A percentile compares a stretch with the other conserved stretches of the same genome.
These are phyloP conservation scores for Lecanicillium sp. DNA, from an alignment of 2,329 filamentous ascomycete species.

Conservation along the genomic window DNA sequence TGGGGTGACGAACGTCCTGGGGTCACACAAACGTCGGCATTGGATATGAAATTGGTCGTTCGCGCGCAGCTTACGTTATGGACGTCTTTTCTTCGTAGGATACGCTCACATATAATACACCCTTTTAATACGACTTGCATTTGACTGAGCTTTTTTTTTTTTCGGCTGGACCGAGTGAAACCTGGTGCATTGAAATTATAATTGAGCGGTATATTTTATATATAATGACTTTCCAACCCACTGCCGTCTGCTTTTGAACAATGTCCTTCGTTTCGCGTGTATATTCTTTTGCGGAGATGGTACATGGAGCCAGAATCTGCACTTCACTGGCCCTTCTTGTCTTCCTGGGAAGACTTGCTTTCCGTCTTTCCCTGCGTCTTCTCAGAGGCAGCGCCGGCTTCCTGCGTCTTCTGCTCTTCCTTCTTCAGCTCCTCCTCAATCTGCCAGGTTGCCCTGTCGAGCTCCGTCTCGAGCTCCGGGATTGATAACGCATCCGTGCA, in stretches of 20 bases:
- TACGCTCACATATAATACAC: conserved; percentile 12
- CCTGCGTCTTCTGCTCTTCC: conserved; percentile 31
- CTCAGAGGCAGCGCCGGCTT: conserved; percentile 10
- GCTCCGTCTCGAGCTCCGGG: conserved; percentile 64
- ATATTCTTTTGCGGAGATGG: conserved; percentile 12
- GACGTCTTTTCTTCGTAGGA: conserved; percentile 10
- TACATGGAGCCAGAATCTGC: conserved; percentile 3
- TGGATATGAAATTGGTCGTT: conserved; percentile 22
- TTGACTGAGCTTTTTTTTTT: neutral
- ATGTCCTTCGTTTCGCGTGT: conserved; percentile 15
- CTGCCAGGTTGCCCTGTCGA: conserved; percentile 72
- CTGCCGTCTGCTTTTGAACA: neutral
- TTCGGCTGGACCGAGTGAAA: neutral
- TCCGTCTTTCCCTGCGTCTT: neutral
- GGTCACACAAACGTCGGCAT: conserved; percentile 19
- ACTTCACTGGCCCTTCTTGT: conserved; percentile 16
- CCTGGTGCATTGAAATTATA: neutral
- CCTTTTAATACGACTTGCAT: conserved; percentile 13
- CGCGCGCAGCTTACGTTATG: conserved; percentile 19
- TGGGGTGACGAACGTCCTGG: conserved; percentile 16
- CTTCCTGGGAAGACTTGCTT: conserved; percentile 14
- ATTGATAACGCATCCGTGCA: conserved; percentile 58
- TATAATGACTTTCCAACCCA: neutral
- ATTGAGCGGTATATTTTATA: conserved; percentile 3
- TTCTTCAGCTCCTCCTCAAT: conserved; percentile 49